Percentiles rank a stretch among this genome's conserved stretches.
These are phyloP conservation scores for Globisporangium parvum DNA, from an alignment of 352 stramenopile genomes.

Conservation along the genomic window DNA sequence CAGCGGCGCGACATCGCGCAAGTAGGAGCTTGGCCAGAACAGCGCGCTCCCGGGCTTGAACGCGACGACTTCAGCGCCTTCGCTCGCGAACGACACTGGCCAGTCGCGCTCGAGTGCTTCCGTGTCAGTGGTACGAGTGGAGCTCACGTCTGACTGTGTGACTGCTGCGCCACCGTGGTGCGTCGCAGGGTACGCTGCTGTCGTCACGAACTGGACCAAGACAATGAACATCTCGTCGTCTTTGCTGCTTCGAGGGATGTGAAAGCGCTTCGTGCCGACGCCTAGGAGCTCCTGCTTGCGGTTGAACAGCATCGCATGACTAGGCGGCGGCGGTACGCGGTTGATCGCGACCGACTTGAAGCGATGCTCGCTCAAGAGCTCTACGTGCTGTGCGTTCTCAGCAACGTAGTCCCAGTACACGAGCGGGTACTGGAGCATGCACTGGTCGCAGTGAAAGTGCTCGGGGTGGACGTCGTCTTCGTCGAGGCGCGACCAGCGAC, in stretches of 20 bases:
- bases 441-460: slow-evolving; percentile 47
- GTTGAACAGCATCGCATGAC: slow-evolving; percentile 34
- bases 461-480: slow-evolving; percentile 18
- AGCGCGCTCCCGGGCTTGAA: slow-evolving; percentile 22
- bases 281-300: slow-evolving; percentile 32
- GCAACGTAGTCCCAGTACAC: slow-evolving; percentile 71
- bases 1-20: slow-evolving; percentile 25
- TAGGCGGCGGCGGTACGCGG: slow-evolving; percentile 4
- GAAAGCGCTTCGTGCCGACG: slow-evolving; percentile 41
- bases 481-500: slow-evolving; percentile 43
- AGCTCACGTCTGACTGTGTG: neutral
- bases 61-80: slow-evolving; percentile 14
- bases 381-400: slow-evolving; percentile 23
- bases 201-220: slow-evolving; percentile 22
- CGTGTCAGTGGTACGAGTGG: slow-evolving; percentile 9
- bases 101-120: slow-evolving; percentile 19
- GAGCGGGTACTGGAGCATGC: slow-evolving; percentile 22
- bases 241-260: slow-evolving; percentile 33
- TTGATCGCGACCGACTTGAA: slow-evolving; percentile 38
- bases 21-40: slow-evolving; percentile 44
- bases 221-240: slow-evolving; percentile 51
- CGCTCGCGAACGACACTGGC: slow-evolving; percentile 36
- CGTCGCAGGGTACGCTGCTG: slow-evolving; percentile 22
- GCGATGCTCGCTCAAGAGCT: slow-evolving; percentile 38
- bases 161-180: slow-evolving; percentile 15